Percentiles rank a stretch among this genome's conserved stretches.
phyloP scores from a whole-genome alignment of 2,329 filamentous ascomycete genomes.

The Sclerotinia nivalis region DNA sequence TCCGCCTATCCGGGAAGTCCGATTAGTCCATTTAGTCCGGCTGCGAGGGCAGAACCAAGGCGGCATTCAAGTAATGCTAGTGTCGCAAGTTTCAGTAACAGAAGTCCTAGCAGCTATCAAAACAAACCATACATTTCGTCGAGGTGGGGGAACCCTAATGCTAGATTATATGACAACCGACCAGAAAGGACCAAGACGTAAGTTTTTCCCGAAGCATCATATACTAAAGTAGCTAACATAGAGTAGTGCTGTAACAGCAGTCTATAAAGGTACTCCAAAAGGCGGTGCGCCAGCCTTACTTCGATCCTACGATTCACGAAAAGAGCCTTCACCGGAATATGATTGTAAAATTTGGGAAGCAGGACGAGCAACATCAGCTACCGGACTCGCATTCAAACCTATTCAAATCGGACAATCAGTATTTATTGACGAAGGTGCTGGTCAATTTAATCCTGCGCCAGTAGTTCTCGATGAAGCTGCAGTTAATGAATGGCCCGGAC shows the following conservation, averaged over 20 bases:
- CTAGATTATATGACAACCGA: constrained; percentile 81
- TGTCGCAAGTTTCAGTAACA: constrained; percentile 75
- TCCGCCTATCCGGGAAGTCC: constrained; percentile 37
- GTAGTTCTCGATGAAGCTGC: constrained; percentile 86
- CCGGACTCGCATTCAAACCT: constrained; percentile 91
- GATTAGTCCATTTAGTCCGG: constrained; percentile 46
- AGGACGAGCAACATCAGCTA: constrained; percentile 88
- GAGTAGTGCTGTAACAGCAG: constrained; percentile 80
- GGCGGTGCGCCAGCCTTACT: constrained; percentile 70
- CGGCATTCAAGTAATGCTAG: constrained; percentile 78
- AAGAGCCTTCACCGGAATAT: constrained; percentile 85
- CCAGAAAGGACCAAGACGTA: constrained; percentile 89
- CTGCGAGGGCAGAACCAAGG: constrained; percentile 41
- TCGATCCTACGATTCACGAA: constrained; percentile 92
- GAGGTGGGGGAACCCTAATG: constrained; percentile 79
- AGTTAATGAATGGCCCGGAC: constrained; percentile 90
- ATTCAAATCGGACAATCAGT: constrained; percentile 90
- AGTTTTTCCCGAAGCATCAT: constrained; percentile 44
- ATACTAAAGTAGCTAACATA: constrained; percentile 28
- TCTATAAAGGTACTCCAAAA: constrained; percentile 79
- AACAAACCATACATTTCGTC: constrained; percentile 53
- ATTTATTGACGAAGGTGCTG: constrained; percentile 90
- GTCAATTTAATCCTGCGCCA: constrained; percentile 88
- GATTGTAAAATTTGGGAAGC: constrained; percentile 98
- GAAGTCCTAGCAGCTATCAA: constrained; percentile 59